Percentiles rank a stretch among this genome's conserved stretches.
phyloP scores from a whole-genome alignment of 257 asterid genomes.

The Jacaranda mimosifolia region DNA sequence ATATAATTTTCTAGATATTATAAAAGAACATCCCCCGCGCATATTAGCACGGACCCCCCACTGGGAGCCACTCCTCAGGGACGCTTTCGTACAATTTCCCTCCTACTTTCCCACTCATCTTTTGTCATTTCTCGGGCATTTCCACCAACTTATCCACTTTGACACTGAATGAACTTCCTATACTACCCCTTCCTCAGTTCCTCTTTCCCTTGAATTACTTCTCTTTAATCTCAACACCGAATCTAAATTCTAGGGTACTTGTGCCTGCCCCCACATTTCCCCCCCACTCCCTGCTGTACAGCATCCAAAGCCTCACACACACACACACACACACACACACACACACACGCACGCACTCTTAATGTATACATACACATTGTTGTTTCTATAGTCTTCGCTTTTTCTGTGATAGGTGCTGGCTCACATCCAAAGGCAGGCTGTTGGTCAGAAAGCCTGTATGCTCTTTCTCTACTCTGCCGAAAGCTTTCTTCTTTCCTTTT shows the following conservation, averaged over 20 bases:
- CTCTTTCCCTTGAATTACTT: conserved; percentile 10
- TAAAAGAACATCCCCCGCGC: conserved; percentile 13
- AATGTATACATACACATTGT: neutral
- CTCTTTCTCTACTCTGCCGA: neutral
- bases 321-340: neutral
- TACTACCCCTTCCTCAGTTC: neutral
- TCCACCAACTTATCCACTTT: neutral
- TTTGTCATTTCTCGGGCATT: no score
- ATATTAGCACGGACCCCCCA: conserved; percentile 27
- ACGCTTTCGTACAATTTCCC: neutral
- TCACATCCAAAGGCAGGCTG: conserved; percentile 15
- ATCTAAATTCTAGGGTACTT: neutral
- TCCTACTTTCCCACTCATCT: neutral
- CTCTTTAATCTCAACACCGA: neutral
- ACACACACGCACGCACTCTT: neutral
- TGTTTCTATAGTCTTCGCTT: neutral
- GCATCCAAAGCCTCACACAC: conserved; percentile 23
- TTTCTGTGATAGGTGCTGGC: conserved; percentile 11
- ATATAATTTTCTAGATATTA: neutral
- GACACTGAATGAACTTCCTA: neutral
- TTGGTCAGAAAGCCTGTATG: conserved; percentile 23
- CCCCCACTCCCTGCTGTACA: neutral
- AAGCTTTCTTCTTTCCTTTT: neutral
- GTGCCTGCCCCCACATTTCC: no score
- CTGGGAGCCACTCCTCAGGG: neutral